A percentile compares a stretch with the other conserved stretches of the same genome.
Conservation (phyloP, 208 protist genomes). For the Phytomonas sp. region DNA sequence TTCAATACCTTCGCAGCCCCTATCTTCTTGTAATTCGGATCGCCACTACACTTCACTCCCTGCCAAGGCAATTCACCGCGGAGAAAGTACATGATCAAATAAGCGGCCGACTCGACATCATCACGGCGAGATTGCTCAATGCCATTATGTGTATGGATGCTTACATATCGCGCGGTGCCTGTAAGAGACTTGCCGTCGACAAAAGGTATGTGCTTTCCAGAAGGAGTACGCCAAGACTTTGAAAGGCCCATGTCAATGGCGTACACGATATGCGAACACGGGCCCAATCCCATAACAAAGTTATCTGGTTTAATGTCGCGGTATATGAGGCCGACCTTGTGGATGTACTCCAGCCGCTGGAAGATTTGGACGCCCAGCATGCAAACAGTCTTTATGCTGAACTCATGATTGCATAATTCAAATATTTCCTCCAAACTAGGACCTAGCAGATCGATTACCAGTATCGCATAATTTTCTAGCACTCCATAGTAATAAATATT, state of each 20-base stretch:
- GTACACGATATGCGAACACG: constrained; percentile 56
- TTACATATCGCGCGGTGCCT: constrained; percentile 79
- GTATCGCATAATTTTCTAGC: constrained; percentile 96
- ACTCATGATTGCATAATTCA: constrained; percentile 81
- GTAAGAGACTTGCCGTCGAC: constrained; percentile 54
- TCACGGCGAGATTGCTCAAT: constrained; percentile 89
- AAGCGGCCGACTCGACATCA: constrained; percentile 77
- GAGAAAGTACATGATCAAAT: constrained; percentile 98
- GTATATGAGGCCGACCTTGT: constrained; percentile 79
- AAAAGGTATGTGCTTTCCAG: constrained; percentile 72
- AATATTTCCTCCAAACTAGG: constrained; percentile 98
- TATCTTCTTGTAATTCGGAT: constrained; percentile 37
- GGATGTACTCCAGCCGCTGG: constrained; percentile 90
- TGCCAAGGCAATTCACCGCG: constrained; percentile 96
- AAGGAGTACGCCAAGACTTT: constrained; percentile 60
- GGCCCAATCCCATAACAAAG: constrained; percentile 74
- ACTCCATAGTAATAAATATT: constrained; percentile 92
- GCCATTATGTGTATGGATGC: constrained; percentile 97
- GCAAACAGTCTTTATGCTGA: constrained; percentile 92
- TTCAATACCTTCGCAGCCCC: constrained; percentile 50
- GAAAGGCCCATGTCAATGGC: constrained; percentile 79
- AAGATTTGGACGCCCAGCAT: constrained; percentile 95
- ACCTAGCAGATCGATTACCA: constrained; percentile 99
- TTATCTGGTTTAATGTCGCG: constrained; percentile 90
- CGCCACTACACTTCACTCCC: constrained; percentile 40